phyloP scores from a whole-genome alignment of 148 eudicot species.

The Rhododendron simsii region DNA sequence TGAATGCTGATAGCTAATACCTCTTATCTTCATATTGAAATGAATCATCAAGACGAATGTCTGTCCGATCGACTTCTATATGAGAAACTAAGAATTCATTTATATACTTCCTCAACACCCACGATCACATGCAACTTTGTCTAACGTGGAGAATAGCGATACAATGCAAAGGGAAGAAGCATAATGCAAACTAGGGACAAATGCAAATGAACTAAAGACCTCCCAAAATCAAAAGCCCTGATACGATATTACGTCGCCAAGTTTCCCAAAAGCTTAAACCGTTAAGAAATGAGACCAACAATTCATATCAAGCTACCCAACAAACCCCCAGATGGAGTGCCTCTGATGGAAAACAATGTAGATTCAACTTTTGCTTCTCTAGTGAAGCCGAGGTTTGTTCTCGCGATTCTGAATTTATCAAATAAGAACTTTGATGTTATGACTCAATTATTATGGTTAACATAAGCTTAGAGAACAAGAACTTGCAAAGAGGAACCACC shows the following conservation, averaged over 20 bases:
- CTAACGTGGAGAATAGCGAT: neutral
- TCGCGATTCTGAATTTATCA: neutral
- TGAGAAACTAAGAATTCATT: no score
- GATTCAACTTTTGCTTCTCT: neutral
- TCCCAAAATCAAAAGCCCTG: neutral
- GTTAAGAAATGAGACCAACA: neutral
- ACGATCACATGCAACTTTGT: neutral
- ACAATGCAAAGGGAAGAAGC: neutral
- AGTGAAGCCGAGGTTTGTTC: neutral
- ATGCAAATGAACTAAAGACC: neutral
- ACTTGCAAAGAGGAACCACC: neutral
- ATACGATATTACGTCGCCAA: neutral
- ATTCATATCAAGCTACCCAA: neutral
- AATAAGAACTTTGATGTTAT: neutral
- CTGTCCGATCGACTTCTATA: no score
- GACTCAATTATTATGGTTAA: neutral
- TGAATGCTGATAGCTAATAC: no score
- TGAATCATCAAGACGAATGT: no score
- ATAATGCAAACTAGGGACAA: neutral
- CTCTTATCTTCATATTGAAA: no score
- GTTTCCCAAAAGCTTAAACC: neutral
- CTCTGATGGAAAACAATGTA: neutral
- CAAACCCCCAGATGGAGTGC: neutral
- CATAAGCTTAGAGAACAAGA: neutral
- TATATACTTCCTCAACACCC: neutral